phyloP scores from a whole-genome alignment of 129 eudicot genomes.

The Ambrosia trifida region DNA sequence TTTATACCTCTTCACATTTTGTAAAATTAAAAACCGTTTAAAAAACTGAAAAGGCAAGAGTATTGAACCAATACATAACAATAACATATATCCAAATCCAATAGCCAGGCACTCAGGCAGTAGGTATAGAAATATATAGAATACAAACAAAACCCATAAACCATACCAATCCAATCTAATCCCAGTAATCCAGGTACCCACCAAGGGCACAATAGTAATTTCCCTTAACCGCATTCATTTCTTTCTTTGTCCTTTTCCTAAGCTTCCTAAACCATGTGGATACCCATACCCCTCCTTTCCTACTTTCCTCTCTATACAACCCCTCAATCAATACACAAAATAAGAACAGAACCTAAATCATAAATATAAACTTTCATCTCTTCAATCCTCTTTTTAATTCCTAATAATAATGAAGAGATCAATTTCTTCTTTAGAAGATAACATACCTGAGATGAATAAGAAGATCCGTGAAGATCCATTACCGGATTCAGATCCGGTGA shows the following conservation, averaged over 20 bases:
- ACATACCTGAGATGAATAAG: conserved; percentile 26
- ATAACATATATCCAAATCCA: conserved; percentile 11
- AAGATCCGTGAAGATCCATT: conserved; percentile 40
- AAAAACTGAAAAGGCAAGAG: no score
- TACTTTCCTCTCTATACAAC: conserved; percentile 27
- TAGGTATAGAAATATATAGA: not conserved
- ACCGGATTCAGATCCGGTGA: conserved; percentile 28
- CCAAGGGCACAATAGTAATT: conserved; percentile 43
- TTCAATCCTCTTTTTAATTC: conserved; percentile 13
- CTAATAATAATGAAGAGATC: no score
- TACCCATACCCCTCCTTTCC: conserved; percentile 26
- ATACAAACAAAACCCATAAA: conserved; percentile 29
- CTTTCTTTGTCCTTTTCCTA: conserved; percentile 44
- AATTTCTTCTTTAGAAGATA: conserved; percentile 22
- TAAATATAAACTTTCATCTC: not conserved
- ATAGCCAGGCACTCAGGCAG: conserved; percentile 12
- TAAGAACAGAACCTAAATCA: no score
- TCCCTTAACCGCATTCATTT: conserved; percentile 47
- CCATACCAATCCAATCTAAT: conserved; percentile 27
- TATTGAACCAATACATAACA: no score
- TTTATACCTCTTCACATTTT: no score
- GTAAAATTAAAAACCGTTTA: no score
- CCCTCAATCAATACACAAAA: not conserved
- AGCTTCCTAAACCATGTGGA: conserved; percentile 40
- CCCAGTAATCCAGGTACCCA: conserved; percentile 16